Base-by-base conservation (phyloP, 106 monocot species). In the Dendrobium chrysotoxum region DNA sequence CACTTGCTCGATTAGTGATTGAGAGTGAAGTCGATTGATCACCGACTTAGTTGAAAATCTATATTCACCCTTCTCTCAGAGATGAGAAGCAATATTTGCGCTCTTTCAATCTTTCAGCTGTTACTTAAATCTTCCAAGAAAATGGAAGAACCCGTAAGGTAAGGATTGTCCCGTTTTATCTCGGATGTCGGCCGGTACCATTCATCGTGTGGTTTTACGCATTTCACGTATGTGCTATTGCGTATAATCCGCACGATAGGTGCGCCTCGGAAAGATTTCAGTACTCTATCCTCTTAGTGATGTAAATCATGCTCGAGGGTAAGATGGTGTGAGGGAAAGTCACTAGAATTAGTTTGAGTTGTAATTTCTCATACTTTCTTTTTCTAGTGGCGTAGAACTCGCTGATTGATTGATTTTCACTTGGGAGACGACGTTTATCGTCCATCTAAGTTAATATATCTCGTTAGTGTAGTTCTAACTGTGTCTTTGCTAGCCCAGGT, bases 1-100 rank as follows among this genome's bases (percentile, higher is more conserved):
- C 70, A 70, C 70, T 70, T 70, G 70, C 70, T 35, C 70, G 70
- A 70, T 70, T 68, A 68, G 68, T 68, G 68, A 68, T 68, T 68
- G 68, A 68, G 68, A 70, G 70, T 35, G 70, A 70, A 70, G 68
- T 68, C 68, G 68, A 68, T 68, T 68, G 68, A 68, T 68, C 67
- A 68, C 67, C 67, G 67, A 68, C 67, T 68, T 7, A 68, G 67
- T 68, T 68, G 17, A 16, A 26, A 68, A 28, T 68, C 17, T 26
- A 68, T 68, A 68, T 30, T 7, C 67, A 68, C 58, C 58, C 58
- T 61, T 61, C 58, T 61, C 58, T 61, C 58, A 61, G 58, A 61
- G 67, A 68, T 30, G 11, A 68, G 67, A 68, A 68, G 67, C 67
- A 68, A 68, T 16, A 68, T 68, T 68, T 28, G 30, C 67, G 67